Evolutionary conservation across 257 asterid species (phyloP).

Genomic region (Capsicum pubescens): DNA sequence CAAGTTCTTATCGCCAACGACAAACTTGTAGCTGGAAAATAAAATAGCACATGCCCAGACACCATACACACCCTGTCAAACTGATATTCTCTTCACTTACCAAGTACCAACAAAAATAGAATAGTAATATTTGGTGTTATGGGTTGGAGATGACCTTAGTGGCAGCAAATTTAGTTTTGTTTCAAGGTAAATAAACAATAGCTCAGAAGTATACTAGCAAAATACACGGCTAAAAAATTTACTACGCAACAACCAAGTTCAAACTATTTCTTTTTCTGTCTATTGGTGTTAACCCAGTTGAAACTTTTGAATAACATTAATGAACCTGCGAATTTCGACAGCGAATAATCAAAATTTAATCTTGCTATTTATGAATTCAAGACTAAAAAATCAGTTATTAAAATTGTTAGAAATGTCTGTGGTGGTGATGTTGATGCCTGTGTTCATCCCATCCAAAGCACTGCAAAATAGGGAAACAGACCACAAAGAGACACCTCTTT

Average conservation of each 20-base stretch:
- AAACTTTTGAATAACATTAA: not conserved
- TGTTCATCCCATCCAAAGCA: constrained; percentile 68
- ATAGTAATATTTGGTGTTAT: not conserved
- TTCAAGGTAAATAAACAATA: constrained; percentile 6
- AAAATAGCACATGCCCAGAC: not conserved
- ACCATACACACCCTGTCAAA: not conserved
- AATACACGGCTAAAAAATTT: not conserved
- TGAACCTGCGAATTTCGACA: constrained; percentile 11
- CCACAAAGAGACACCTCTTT: constrained; percentile 56
- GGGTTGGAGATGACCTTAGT: not conserved
- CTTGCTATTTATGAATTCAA: too few relatives aligned
- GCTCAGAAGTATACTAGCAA: constrained; percentile 16
- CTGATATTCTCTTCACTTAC: not conserved
- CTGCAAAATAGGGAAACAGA: constrained; percentile 65
- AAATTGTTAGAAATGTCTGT: constrained; percentile 43
- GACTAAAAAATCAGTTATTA: too few relatives aligned
- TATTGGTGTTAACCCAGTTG: not conserved
- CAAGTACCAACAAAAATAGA: not conserved
- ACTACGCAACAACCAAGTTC: not conserved
- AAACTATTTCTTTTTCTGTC: not conserved
- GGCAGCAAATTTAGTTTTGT: not conserved
- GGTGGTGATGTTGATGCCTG: constrained; percentile 62
- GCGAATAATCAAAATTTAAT: not conserved
- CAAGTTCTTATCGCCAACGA: not conserved
- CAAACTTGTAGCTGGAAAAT: not conserved